A percentile compares a stretch with the other conserved stretches of the same genome.
Evolutionary conservation across 2,329 filamentous ascomycete genomes (phyloP).

Genomic region (Colletotrichum sidae): DNA sequence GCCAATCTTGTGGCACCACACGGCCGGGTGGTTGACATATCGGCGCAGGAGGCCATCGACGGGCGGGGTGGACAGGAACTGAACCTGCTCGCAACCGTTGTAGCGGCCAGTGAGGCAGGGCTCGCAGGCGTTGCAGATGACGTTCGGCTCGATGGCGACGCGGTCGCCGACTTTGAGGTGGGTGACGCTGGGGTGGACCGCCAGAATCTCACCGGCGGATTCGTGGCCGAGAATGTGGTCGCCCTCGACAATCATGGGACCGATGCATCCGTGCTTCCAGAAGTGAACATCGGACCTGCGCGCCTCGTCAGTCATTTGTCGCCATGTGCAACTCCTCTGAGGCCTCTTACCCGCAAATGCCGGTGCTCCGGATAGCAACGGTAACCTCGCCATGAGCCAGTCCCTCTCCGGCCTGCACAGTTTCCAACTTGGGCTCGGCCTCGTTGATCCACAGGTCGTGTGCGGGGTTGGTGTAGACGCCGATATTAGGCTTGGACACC

Average conservation of each 20-base stretch:
- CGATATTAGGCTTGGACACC: constrained; percentile 86
- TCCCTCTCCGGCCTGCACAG: constrained; percentile 74
- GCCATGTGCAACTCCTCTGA: neutral
- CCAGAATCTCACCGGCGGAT: constrained; percentile 85
- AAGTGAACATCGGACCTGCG: constrained; percentile 92
- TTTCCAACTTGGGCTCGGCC: constrained; percentile 80
- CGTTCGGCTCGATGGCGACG: constrained; percentile 92
- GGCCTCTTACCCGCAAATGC: constrained; percentile 84
- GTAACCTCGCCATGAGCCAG: constrained; percentile 88
- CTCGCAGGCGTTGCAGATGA: constrained; percentile 92
- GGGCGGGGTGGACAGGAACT: constrained; percentile 91
- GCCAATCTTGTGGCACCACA: constrained; percentile 97
- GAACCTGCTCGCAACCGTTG: constrained; percentile 90
- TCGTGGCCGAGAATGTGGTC: constrained; percentile 96
- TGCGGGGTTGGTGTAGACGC: constrained; percentile 92
- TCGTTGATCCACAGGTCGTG: constrained; percentile 92
- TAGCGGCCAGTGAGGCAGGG: constrained; percentile 92
- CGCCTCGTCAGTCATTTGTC: constrained; percentile 32
- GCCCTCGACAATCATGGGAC: constrained; percentile 90
- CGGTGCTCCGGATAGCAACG: constrained; percentile 90
- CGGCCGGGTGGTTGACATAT: constrained; percentile 94
- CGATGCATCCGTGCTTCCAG: constrained; percentile 95
- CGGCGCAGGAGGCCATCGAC: constrained; percentile 87
- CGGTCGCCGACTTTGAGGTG: constrained; percentile 86
- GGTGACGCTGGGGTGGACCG: constrained; percentile 83